phyloP scores from a whole-genome alignment of 73 alveolate genomes.

The Uronychia setigera region DNA sequence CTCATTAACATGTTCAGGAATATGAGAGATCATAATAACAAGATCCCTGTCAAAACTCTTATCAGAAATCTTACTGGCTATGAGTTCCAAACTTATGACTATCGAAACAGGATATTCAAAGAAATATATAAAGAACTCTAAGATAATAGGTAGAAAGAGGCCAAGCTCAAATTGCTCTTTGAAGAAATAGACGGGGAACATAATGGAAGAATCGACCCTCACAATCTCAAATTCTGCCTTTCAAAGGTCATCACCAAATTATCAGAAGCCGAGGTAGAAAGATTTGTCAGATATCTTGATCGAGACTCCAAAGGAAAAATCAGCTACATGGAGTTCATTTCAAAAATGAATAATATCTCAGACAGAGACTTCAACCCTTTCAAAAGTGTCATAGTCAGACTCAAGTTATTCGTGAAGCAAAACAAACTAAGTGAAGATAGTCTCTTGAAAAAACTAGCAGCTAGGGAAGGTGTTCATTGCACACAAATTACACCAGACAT shows the following conservation, averaged over 20 bases:
- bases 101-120: constrained; percentile 37
- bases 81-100: constrained; percentile 56
- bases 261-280: constrained; percentile 25
- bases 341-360: constrained; percentile 20
- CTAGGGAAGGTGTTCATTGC: neutral
- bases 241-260: constrained; percentile 10
- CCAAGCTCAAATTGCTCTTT: neutral
- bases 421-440: constrained; percentile 10
- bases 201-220: constrained; percentile 48
- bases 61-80: constrained; percentile 48
- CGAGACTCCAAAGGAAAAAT: constrained; percentile 34
- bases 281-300: constrained; percentile 44
- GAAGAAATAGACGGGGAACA: constrained; percentile 40
- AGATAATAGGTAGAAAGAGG: neutral
- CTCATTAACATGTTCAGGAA: constrained; percentile 36
- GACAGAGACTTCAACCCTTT: constrained; percentile 51
- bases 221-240: constrained; percentile 21
- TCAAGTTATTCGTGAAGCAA: constrained; percentile 29
- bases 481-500: neutral
- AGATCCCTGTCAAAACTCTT: constrained; percentile 48
- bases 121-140: neutral
- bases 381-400: constrained; percentile 24
- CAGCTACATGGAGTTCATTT: constrained; percentile 25
- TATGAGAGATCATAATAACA: constrained; percentile 20
- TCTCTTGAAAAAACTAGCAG: constrained; percentile 22